Percentiles rank a stretch among this genome's conserved stretches.
These are phyloP conservation scores for Jamesozyma hellenica DNA, from an alignment of 805 yeast genomes.

Conservation along the genomic window DNA sequence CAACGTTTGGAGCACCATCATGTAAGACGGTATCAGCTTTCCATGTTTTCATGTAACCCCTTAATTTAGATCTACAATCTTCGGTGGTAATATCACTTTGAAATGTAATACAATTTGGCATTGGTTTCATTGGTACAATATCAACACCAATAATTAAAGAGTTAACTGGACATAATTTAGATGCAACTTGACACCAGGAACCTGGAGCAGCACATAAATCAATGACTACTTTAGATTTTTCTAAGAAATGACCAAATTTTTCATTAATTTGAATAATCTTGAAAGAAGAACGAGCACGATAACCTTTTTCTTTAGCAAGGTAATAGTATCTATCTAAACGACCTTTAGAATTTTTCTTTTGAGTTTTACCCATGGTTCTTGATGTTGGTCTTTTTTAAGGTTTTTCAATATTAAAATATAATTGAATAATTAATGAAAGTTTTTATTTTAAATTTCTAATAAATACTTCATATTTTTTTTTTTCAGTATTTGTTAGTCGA, in stretches of 20 bases:
- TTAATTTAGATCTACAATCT: slow-evolving; percentile 86
- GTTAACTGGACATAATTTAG: slow-evolving; percentile 83
- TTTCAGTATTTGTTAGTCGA: not conserved
- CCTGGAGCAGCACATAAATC: slow-evolving; percentile 99
- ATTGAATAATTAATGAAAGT: no score
- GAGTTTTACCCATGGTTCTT: slow-evolving; percentile 69
- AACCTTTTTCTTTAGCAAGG: slow-evolving; percentile 95
- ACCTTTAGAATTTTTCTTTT: slow-evolving; percentile 94
- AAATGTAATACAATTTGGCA: slow-evolving; percentile 88
- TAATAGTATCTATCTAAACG: slow-evolving; percentile 96
- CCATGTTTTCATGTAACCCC: slow-evolving; percentile 98
- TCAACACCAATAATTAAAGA: slow-evolving; percentile 97
- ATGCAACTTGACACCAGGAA: slow-evolving; percentile 98
- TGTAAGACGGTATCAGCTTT: slow-evolving; percentile 96
- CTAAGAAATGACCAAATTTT: slow-evolving; percentile 90
- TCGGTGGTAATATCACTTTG: slow-evolving; percentile 97
- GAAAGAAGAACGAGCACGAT: slow-evolving; percentile 97
- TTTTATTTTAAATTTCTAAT: not conserved
- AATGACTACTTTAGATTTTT: slow-evolving; percentile 88
- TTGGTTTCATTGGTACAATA: slow-evolving; percentile 92
- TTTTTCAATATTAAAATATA: not conserved
- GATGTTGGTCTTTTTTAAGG: not conserved
- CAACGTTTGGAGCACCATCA: slow-evolving; percentile 99
- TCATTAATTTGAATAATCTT: slow-evolving; percentile 91
- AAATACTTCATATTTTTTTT: not conserved